Base-by-base conservation (phyloP, 768 basidiomycete species). In the Rhizopogon rudus region DNA sequence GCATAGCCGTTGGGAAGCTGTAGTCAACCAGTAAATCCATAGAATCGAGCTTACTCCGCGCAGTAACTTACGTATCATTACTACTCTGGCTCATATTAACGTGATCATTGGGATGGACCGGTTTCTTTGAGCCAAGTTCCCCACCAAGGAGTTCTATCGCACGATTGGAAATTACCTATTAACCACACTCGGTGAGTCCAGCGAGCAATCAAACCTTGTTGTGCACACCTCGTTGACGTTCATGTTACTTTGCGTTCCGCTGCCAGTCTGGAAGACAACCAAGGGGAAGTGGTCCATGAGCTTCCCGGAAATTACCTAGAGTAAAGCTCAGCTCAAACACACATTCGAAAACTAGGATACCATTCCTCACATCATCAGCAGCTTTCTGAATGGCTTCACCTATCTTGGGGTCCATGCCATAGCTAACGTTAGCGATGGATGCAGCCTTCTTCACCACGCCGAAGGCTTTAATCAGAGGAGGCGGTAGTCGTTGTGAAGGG, bases 171-270 rank as follows among this genome's bases (percentile, higher is more conserved):
- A 99, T 95, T 64, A 98, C 95, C 91, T 93, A 12, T 56, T 29
- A 22, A 4, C 33, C 46, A 54, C 14, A 51, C 39, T 55, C 6
- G 20, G 37, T 28, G 13, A 7, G 12, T 7, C 43, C 37, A 31
- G 20, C 1, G 3, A 39, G 14, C 20, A 31, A 44, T 35, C 25
- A 28, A 40, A 51, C 6, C 10, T 2, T 16, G 3, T 3, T 16
- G 7, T 29, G 53, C 71, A 22, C 41, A 88, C 93, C 83, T 99
- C 97, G 70, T 99, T 99, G 57, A 84, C 92, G 71, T 92, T 99
- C 97, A 99, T 99, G 77, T 99, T 99, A 67, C 91, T 95, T 72
- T 99, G 97, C 1, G 97, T 99, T 17, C 97, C 97, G 54, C 92
- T 95, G 57, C 97, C 97, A 22, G 97, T 99, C 73, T 99, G 97